Percentiles rank a stretch among this genome's conserved stretches.
Evolutionary conservation across 192 early-diverging fungal species (phyloP).

Genomic region (Chytriomyces sp.): DNA sequence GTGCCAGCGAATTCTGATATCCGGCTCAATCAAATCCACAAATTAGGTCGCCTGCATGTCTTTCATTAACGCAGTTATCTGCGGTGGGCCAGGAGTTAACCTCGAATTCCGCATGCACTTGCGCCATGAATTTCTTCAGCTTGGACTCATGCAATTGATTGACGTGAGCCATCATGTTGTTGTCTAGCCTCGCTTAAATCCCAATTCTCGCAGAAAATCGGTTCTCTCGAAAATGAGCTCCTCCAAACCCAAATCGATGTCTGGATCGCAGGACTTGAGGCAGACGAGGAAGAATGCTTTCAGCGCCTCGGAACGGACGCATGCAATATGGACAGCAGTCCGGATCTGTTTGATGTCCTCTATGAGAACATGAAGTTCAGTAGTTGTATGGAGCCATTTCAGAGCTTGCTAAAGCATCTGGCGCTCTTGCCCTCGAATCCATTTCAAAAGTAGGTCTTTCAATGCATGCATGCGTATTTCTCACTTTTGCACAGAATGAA

Average conservation of each 20-base stretch:
- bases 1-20: background rate
- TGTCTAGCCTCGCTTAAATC: background rate
- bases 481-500: slow-evolving; percentile 44
- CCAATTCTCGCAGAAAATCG: slow-evolving; percentile 40
- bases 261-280: slow-evolving; percentile 51
- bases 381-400: slow-evolving; percentile 37
- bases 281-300: slow-evolving; percentile 51
- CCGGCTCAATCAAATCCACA: background rate
- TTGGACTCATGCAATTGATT: slow-evolving; percentile 51
- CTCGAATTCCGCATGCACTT: slow-evolving; percentile 58
- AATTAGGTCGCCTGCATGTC: slow-evolving; percentile 53
- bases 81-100: slow-evolving; percentile 53
- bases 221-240: slow-evolving; percentile 50
- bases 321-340: slow-evolving; percentile 26
- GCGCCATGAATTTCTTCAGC: slow-evolving; percentile 53
- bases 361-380: slow-evolving; percentile 35
- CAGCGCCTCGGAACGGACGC: slow-evolving; percentile 16
- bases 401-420: slow-evolving; percentile 42
- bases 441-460: slow-evolving; percentile 38
- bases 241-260: slow-evolving; percentile 60
- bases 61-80: slow-evolving; percentile 59
- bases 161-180: slow-evolving; percentile 36
- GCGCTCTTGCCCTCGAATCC: slow-evolving; percentile 45
- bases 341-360: slow-evolving; percentile 28
- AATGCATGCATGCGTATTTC: background rate